Conservation (phyloP, 1,284 basidiomycete species). For the Melampsora americana region DNA sequence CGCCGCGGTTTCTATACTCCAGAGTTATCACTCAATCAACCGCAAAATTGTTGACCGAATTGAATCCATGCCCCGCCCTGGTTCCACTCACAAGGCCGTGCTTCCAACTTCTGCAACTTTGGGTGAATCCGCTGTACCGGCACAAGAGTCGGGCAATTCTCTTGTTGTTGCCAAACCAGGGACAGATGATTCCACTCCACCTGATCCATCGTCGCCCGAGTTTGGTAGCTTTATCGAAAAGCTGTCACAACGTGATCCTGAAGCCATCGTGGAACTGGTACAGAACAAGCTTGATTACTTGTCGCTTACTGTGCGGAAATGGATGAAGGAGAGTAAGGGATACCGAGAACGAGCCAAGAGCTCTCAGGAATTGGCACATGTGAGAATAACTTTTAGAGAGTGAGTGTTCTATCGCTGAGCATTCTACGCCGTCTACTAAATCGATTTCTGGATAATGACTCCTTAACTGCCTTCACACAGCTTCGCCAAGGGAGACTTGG, state of each 20-base stretch:
- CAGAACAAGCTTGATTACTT: slow-evolving; percentile 63
- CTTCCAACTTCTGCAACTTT: not conserved
- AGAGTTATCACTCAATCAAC: slow-evolving; percentile 14
- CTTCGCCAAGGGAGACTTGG: slow-evolving; percentile 87
- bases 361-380: slow-evolving; percentile 54
- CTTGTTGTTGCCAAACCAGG: slow-evolving; percentile 57
- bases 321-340: slow-evolving; percentile 92
- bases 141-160: slow-evolving; percentile 64
- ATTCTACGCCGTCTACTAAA: not conserved
- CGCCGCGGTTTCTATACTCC: slow-evolving; percentile 14
- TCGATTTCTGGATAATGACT: not conserved
- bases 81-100: slow-evolving; percentile 31
- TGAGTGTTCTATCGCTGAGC: slow-evolving; percentile 31
- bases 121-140: slow-evolving; percentile 55
- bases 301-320: slow-evolving; percentile 79
- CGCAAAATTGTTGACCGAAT: slow-evolving; percentile 23
- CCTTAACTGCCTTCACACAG: slow-evolving; percentile 21
- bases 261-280: slow-evolving; percentile 75
- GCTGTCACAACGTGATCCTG: slow-evolving; percentile 72
- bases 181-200: slow-evolving; percentile 12
- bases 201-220: slow-evolving; percentile 58
- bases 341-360: slow-evolving; percentile 79
- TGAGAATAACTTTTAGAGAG: slow-evolving; percentile 88
- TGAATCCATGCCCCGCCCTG: slow-evolving; percentile 34
- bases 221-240: slow-evolving; percentile 66